phyloP scores from a whole-genome alignment of 73 alveolate genomes.

The Paramecium tetraurelia region DNA sequence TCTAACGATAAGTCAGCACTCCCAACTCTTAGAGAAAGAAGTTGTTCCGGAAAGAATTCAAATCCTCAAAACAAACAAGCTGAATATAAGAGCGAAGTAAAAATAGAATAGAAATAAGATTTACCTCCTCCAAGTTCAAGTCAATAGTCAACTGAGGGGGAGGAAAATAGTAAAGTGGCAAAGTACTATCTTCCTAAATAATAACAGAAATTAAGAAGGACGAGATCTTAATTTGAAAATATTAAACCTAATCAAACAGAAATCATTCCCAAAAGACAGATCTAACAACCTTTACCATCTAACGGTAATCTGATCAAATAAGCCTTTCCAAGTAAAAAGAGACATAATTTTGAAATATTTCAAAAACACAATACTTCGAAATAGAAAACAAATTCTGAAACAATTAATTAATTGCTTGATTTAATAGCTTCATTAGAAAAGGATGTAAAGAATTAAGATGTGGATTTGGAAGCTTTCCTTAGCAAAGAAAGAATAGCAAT shows the following conservation, averaged over 20 bases:
- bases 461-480: neutral
- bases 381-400: neutral
- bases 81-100: neutral
- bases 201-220: neutral
- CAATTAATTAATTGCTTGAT: neutral
- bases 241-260: neutral
- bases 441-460: neutral
- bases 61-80: neutral
- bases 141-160: neutral
- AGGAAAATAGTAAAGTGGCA: neutral
- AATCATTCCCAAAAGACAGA: neutral
- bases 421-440: neutral
- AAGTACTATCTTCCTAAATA: neutral
- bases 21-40: slow-evolving; percentile 22
- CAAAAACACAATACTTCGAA: neutral
- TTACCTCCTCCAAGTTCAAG: neutral
- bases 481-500: neutral
- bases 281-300: neutral
- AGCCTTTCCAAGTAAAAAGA: neutral
- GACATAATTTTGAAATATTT: neutral
- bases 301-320: neutral
- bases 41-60: slow-evolving; percentile 1
- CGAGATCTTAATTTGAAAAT: slow-evolving; percentile 1
- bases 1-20: neutral
- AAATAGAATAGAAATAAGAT: neutral